Conservation (phyloP, 345 rosid species). For the Lepidium didymum region DNA sequence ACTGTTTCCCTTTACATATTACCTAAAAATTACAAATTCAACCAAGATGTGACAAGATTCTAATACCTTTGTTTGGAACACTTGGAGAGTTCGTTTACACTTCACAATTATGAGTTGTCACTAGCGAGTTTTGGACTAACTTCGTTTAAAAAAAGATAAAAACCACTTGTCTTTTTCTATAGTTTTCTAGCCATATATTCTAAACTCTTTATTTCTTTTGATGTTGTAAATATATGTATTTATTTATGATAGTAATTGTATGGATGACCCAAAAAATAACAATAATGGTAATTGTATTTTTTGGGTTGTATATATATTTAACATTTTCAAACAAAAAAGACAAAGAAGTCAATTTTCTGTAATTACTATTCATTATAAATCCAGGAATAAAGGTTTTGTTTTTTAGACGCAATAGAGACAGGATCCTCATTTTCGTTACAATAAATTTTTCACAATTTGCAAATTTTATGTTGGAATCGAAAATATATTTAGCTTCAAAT, state of each 20-base stretch:
- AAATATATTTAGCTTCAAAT: constrained; percentile 1
- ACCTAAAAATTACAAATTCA: no score
- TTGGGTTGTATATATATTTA: no score
- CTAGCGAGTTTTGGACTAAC: no score
- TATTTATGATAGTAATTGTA: not conserved
- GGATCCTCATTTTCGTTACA: not conserved
- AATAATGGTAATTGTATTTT: not conserved
- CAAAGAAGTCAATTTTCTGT: not conserved
- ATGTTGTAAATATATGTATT: not conserved
- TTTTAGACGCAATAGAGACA: constrained; percentile 4
- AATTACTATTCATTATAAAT: not conserved
- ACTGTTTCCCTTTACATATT: no score
- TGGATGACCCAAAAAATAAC: no score
- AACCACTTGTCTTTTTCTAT: no score
- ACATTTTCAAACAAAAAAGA: not conserved
- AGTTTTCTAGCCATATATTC: not conserved
- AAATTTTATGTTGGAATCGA: not conserved
- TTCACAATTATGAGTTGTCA: no score
- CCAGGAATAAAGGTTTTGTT: not conserved
- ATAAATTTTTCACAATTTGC: not conserved
- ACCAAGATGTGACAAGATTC: no score
- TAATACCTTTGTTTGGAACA: no score
- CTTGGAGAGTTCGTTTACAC: no score
- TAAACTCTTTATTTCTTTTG: not conserved
- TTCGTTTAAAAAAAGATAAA: no score